A percentile compares a stretch with the other conserved stretches of the same genome.
phyloP scores from a whole-genome alignment of 495 filamentous ascomycete genomes.

The Annulohypoxylon maeteangense region DNA sequence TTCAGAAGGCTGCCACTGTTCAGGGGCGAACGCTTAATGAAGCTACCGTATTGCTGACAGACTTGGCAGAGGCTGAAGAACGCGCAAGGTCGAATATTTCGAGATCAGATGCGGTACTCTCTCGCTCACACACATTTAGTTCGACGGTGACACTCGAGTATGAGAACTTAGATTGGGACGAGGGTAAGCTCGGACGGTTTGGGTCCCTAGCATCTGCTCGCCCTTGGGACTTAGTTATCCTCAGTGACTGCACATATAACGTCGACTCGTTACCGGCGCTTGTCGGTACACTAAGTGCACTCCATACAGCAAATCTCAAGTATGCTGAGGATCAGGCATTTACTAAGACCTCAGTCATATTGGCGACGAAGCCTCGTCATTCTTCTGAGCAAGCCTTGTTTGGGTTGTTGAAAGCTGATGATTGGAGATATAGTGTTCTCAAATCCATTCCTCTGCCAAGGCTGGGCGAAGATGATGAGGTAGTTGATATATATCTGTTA shows the following conservation, averaged over 20 bases:
- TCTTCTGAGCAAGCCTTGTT: conserved; percentile 84
- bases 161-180: conserved; percentile 79
- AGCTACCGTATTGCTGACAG: conserved; percentile 75
- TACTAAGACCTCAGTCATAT: conserved; percentile 62
- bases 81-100: conserved; percentile 57
- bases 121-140: conserved; percentile 5
- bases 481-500: conserved; percentile 70
- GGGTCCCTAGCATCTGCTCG: conserved; percentile 50
- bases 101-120: conserved; percentile 39
- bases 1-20: conserved; percentile 47
- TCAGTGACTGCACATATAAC: conserved; percentile 98
- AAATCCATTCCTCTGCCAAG: conserved; percentile 65
- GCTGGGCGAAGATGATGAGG: conserved; percentile 65
- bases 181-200: conserved; percentile 51
- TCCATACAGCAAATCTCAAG: conserved; percentile 55
- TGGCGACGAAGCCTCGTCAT: conserved; percentile 88
- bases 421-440: conserved; percentile 63
- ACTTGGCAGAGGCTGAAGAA: conserved; percentile 78
- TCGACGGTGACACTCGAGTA: conserved; percentile 60
- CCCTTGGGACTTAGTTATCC: conserved; percentile 75
- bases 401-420: conserved; percentile 71
- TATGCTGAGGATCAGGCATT: conserved; percentile 42
- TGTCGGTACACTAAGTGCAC: conserved; percentile 71
- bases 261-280: conserved; percentile 79
- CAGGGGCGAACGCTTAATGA: conserved; percentile 20